Evolutionary conservation across 140 eudicot species (phyloP).

Genomic region (Ambrosia hybrid): DNA sequence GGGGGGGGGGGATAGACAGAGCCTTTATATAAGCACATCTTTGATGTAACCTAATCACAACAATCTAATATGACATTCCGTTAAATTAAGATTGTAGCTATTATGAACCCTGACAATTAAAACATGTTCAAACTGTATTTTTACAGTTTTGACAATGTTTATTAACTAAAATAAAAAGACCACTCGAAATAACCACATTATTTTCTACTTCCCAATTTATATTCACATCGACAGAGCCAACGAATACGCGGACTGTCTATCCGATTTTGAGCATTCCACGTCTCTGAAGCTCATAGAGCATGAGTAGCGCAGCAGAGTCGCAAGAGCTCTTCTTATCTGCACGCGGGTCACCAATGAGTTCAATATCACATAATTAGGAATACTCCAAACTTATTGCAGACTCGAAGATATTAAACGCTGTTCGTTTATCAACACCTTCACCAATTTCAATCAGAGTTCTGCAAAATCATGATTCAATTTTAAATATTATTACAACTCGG

Average conservation of each 20-base stretch:
- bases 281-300: conserved; percentile 61
- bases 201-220: not conserved
- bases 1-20: too few relatives aligned
- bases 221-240: not conserved
- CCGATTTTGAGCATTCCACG: conserved; percentile 42
- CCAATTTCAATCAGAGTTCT: conserved; percentile 59
- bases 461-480: conserved; percentile 20
- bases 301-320: conserved; percentile 72
- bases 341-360: conserved; percentile 55
- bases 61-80: too few relatives aligned
- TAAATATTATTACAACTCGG: too few relatives aligned
- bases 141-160: not conserved
- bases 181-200: not conserved
- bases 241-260: not conserved
- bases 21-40: too few relatives aligned
- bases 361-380: conserved; percentile 54
- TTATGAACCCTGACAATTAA: not conserved
- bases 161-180: not conserved
- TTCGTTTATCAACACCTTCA: conserved; percentile 56
- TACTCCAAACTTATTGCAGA: conserved; percentile 52
- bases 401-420: conserved; percentile 53
- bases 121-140: not conserved
- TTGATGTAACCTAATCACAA: too few relatives aligned
- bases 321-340: conserved; percentile 83
- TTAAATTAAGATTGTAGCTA: not conserved